Conservation (phyloP, 192 early-diverging fungal genomes). For the Coemansia sp. region DNA sequence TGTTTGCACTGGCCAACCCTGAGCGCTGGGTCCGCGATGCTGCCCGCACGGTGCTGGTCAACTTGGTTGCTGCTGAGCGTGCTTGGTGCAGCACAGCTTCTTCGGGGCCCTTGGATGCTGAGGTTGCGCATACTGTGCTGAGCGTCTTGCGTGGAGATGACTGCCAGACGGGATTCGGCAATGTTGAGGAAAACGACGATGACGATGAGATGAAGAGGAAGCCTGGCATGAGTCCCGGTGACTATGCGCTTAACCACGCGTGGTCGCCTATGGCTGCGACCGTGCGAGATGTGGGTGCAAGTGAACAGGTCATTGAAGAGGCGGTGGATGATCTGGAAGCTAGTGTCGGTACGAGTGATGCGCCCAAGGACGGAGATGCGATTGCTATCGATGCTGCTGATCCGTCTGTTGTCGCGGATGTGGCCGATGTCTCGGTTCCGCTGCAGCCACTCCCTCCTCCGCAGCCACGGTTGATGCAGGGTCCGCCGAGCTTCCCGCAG, state of each 20-base stretch:
- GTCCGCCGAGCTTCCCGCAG: slow-evolving; percentile 9
- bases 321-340: neutral
- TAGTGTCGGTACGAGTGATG: neutral
- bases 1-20: slow-evolving; percentile 46
- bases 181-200: slow-evolving; percentile 18
- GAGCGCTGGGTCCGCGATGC: slow-evolving; percentile 48
- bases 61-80: slow-evolving; percentile 40
- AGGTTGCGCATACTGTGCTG: slow-evolving; percentile 37
- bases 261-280: slow-evolving; percentile 22
- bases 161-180: slow-evolving; percentile 44
- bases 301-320: neutral
- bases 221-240: neutral
- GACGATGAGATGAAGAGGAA: neutral
- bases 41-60: slow-evolving; percentile 44
- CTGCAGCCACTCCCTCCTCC: neutral
- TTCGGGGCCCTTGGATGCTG: slow-evolving; percentile 3
- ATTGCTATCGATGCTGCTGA: slow-evolving; percentile 21
- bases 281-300: neutral
- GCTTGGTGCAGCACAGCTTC: slow-evolving; percentile 12
- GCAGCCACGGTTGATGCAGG: neutral
- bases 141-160: slow-evolving; percentile 38
- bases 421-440: slow-evolving; percentile 31
- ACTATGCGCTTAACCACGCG: slow-evolving; percentile 12
- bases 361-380: neutral
- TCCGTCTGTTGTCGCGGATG: slow-evolving; percentile 46